Evolutionary conservation across 169 alveolate species (phyloP).

Genomic region (Plasmodium sp.): DNA sequence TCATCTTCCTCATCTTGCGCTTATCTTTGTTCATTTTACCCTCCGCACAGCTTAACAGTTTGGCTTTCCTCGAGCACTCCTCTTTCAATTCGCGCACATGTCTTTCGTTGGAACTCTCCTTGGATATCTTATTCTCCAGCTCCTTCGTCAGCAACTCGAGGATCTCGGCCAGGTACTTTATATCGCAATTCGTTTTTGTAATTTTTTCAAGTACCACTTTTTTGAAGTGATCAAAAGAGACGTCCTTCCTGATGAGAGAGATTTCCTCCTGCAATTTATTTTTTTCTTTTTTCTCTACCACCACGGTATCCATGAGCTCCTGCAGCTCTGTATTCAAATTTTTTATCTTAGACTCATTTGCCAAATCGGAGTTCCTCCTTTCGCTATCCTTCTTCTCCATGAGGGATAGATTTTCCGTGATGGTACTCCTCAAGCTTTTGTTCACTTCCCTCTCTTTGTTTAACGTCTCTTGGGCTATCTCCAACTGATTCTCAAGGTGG

Average conservation of each 20-base stretch:
- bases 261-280: constrained; percentile 11
- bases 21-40: neutral
- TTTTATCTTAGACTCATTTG: constrained; percentile 10
- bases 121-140: constrained; percentile 23
- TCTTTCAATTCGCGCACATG: constrained; percentile 11
- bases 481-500: constrained; percentile 12
- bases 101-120: neutral
- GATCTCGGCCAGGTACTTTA: constrained; percentile 39
- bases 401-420: neutral
- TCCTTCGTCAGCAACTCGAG: constrained; percentile 42
- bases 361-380: neutral
- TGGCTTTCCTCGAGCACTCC: neutral
- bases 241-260: constrained; percentile 21
- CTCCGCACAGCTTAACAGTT: neutral
- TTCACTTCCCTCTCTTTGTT: constrained; percentile 23
- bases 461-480: constrained; percentile 5
- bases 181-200: constrained; percentile 33
- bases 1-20: constrained; percentile 3
- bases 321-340: neutral
- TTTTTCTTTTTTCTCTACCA: constrained; percentile 14
- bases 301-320: neutral
- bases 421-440: neutral
- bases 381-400: constrained; percentile 28
- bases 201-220: constrained; percentile 25
- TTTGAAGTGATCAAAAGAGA: constrained; percentile 28